Evolutionary conservation across 2,329 filamentous ascomycete species (phyloP).

Genomic region (Volutella citrinella): DNA sequence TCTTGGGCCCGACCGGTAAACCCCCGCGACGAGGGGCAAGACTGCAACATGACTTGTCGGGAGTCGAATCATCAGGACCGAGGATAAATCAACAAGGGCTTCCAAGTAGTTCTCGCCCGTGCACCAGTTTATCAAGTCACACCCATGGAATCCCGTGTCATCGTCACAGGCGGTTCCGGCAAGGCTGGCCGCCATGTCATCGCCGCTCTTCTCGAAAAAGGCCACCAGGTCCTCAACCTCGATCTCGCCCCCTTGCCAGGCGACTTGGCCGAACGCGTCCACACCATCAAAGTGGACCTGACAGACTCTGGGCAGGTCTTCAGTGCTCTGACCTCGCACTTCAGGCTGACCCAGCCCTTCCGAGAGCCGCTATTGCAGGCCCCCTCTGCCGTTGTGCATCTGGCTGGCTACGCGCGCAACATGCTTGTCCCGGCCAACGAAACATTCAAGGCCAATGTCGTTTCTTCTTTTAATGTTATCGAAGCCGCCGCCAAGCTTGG

Average conservation of each 20-base stretch:
- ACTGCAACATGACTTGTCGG: no score
- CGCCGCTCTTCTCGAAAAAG: slow-evolving; percentile 27
- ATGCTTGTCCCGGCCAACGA: slow-evolving; percentile 61
- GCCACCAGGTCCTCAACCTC: slow-evolving; percentile 35
- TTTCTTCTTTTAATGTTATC: slow-evolving; percentile 59
- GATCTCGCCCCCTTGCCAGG: slow-evolving; percentile 28
- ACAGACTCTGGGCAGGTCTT: slow-evolving; percentile 36
- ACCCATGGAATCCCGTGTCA: no score
- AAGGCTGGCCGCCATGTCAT: slow-evolving; percentile 34
- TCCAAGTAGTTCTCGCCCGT: no score
- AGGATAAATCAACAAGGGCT: no score
- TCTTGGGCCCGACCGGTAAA: no score
- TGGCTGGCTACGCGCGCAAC: slow-evolving; percentile 57
- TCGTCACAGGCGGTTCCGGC: slow-evolving; percentile 34
- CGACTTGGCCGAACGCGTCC: no score
- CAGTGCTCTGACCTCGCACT: slow-evolving; percentile 44
- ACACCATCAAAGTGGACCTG: slow-evolving; percentile 33
- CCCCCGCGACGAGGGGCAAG: no score
- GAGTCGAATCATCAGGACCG: no score
- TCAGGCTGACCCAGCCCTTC: slow-evolving; percentile 35
- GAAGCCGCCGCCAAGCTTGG: slow-evolving; percentile 61
- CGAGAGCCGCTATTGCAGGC: slow-evolving; percentile 30
- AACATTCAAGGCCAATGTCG: slow-evolving; percentile 53
- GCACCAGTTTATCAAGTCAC: no score
- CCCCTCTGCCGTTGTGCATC: slow-evolving; percentile 62